Evolutionary conservation across 495 filamentous ascomycete genomes (phyloP), one percentile per base, ranked within the genome.

Genomic region (Penicillium maclennaniae): DNA sequence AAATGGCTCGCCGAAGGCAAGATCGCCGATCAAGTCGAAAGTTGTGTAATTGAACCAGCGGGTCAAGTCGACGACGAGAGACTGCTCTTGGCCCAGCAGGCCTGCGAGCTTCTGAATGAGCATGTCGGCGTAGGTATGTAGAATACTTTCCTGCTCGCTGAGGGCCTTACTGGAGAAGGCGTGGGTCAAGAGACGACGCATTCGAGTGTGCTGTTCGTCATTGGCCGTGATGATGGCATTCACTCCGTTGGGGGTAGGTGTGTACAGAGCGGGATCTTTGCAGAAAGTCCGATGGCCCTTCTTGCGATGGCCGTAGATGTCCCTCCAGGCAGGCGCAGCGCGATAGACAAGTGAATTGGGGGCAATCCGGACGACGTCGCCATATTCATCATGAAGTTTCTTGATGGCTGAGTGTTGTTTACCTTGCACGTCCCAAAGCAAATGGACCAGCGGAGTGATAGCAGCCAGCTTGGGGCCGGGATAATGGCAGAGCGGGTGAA

Each of bases 221-320:
- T 78, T 71, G 10, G 74, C 69, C 7, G 60, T 65, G 27, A 69
- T 50, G 15, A 73, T 68, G 7, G 59, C 57, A 50, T 63, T 51
- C 27, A 58, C 53, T 3, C 63, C 58, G 23, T 69, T 62, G 28
- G 58, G 58, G 36, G 58, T 55, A 7, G 67, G 56, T 17, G 57
- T 43, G 31, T 68, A 65, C 40, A 69, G 51, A 10, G 61, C 49
- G 3, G 70, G 61, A 39, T 82, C 71, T 38, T 69, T 71, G 47
- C 59, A 31, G 25, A 69, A 69, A 12, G 60, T 54, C 4, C 43
- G 57, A 16, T 63, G 59, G 0, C 67, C 75, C 40, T 63, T 58
- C 17, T 68, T 65, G 15, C 68, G 69, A 47, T 80, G 78, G 14
- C 75, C 76, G 63, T 83, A 82, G 38, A 85, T 82, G 26, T 84